Evolutionary conservation across 2,329 filamentous ascomycete species (phyloP).

Genomic region (Venturia asperata): DNA sequence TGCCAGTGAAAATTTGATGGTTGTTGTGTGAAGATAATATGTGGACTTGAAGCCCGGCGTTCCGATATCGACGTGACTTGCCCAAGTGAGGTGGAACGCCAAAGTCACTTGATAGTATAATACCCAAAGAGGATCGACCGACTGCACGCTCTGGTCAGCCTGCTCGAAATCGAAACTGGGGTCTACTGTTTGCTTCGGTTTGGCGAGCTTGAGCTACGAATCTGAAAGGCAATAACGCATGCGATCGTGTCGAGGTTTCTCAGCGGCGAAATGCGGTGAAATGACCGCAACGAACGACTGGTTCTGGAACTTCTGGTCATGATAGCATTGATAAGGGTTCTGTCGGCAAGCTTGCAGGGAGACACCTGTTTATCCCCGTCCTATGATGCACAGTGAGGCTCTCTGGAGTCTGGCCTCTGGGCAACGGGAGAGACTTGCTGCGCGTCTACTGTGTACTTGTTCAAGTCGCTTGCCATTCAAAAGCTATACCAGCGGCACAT

Average conservation of each 20-base stretch:
- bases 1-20: not conserved
- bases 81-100: not conserved
- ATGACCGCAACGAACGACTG: not conserved
- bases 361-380: not conserved
- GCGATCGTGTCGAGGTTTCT: not conserved
- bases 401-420: not conserved
- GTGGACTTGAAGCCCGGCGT: not conserved
- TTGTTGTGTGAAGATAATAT: slow-evolving; percentile 1
- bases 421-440: no score
- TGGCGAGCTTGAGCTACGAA: not conserved
- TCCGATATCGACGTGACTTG: not conserved
- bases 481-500: not conserved
- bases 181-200: not conserved
- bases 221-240: not conserved
- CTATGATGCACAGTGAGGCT: not conserved
- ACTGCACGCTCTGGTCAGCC: not conserved
- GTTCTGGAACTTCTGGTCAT: not conserved
- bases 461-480: not conserved
- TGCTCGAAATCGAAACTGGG: not conserved
- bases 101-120: not conserved
- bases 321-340: slow-evolving; percentile 2
- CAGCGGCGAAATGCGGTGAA: not conserved
- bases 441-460: no score
- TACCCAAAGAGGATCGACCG: not conserved
- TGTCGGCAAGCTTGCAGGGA: not conserved